Percentiles rank a stretch among this genome's conserved stretches.
Evolutionary conservation across 257 asterid genomes (phyloP).

Genomic region (Solanum pennellii): DNA sequence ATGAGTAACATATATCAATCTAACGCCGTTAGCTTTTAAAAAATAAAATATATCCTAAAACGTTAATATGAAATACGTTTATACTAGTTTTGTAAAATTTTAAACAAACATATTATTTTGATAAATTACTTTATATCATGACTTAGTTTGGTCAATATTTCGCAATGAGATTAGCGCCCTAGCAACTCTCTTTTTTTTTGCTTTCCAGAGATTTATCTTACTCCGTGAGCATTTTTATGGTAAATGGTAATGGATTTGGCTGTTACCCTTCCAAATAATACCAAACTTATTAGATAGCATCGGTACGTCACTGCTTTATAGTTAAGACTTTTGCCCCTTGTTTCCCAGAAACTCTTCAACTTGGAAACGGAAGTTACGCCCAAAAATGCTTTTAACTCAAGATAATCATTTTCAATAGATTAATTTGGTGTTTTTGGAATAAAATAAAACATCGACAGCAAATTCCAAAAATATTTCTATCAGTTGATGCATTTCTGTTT

Average conservation of each 20-base stretch:
- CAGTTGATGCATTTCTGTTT: background rate
- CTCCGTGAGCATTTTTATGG: background rate
- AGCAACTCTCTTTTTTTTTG: constrained; percentile 6
- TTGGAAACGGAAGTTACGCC: background rate
- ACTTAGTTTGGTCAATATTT: background rate
- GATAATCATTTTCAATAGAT: background rate
- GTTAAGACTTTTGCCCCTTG: background rate
- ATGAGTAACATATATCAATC: too few species aligned
- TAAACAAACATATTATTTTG: too few species aligned
- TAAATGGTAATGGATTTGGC: background rate
- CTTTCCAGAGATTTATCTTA: background rate
- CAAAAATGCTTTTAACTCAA: background rate
- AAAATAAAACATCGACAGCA: background rate
- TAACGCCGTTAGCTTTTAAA: too few species aligned
- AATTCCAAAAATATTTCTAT: background rate
- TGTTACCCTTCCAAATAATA: background rate
- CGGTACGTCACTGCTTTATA: background rate
- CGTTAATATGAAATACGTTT: too few species aligned
- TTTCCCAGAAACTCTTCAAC: background rate
- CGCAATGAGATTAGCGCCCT: constrained; percentile 19
- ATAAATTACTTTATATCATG: too few species aligned
- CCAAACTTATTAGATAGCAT: background rate
- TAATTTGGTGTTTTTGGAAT: background rate
- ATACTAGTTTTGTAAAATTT: too few species aligned
- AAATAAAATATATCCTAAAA: too few species aligned